Percentiles rank a stretch among this genome's conserved stretches.
These are phyloP conservation scores for Kluyveromyces sp. DNA, from an alignment of 1,139 yeast species.

Conservation along the genomic window DNA sequence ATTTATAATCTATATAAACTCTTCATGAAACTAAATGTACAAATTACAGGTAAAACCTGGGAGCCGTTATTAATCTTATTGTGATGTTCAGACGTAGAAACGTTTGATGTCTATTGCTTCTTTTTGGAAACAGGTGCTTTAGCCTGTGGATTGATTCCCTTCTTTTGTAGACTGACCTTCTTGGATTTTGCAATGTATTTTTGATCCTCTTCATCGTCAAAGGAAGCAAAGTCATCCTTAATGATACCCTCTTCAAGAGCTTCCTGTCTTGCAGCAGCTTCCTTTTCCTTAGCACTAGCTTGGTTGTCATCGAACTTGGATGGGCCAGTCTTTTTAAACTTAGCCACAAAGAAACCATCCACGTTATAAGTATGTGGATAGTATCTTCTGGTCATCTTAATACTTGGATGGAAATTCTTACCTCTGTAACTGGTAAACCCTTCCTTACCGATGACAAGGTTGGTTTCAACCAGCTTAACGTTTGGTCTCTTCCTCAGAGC, in stretches of 20 bases:
- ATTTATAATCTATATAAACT: background rate
- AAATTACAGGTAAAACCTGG: constrained; percentile 5
- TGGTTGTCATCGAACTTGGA: constrained; percentile 77
- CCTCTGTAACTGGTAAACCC: constrained; percentile 95
- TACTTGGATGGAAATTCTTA: constrained; percentile 72
- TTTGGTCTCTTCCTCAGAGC: constrained; percentile 95
- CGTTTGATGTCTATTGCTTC: background rate
- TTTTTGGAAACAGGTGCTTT: constrained; percentile 22
- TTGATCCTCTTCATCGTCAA: constrained; percentile 71
- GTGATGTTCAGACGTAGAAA: background rate
- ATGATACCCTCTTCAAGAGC: constrained; percentile 68
- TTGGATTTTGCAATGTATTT: constrained; percentile 67
- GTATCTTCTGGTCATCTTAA: constrained; percentile 83
- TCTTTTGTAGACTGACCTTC: constrained; percentile 65
- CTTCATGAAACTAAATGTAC: constrained; percentile 10
- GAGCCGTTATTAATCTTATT: constrained; percentile 3
- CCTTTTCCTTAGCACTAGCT: constrained; percentile 88
- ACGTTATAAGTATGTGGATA: constrained; percentile 98
- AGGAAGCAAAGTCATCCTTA: constrained; percentile 76
- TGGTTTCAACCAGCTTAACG: constrained; percentile 89
- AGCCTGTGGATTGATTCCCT: constrained; percentile 68
- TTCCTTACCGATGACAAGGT: constrained; percentile 90
- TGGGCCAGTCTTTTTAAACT: constrained; percentile 84
- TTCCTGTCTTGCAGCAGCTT: constrained; percentile 69
- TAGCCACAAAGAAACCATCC: constrained; percentile 97